Conservation (phyloP, 129 eudicot species). For the Silybum marianum region DNA sequence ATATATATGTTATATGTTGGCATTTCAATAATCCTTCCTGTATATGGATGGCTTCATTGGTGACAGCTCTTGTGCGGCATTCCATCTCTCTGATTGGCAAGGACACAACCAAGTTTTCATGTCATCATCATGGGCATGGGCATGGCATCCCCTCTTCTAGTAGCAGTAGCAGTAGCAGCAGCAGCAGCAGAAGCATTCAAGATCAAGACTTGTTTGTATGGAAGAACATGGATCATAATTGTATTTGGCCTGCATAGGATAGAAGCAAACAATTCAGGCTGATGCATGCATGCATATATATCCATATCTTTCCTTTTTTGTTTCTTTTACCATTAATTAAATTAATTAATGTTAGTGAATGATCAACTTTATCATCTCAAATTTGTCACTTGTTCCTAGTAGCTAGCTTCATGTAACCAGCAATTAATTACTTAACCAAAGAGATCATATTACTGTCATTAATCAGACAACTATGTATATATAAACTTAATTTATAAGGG, state of each 20-base stretch:
- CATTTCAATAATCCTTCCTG: background rate
- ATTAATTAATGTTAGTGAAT: too few relatives aligned
- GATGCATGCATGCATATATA: too few relatives aligned
- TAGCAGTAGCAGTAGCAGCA: too few relatives aligned
- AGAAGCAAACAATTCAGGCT: background rate
- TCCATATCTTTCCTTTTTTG: background rate
- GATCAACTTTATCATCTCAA: too few relatives aligned
- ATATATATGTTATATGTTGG: background rate
- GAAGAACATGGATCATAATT: slow-evolving; percentile 25
- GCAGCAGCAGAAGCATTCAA: background rate
- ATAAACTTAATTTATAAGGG: too few relatives aligned
- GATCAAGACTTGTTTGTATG: slow-evolving; percentile 2
- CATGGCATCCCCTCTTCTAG: background rate
- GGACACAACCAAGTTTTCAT: slow-evolving; percentile 7
- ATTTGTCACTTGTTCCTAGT: background rate
- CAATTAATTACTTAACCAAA: too few relatives aligned
- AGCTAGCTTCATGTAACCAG: background rate
- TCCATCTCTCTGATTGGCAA: background rate
- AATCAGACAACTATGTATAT: background rate
- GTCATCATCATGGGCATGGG: slow-evolving; percentile 1
- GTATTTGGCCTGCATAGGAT: slow-evolving; percentile 29
- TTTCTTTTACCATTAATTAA: background rate
- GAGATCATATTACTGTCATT: background rate
- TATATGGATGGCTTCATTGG: slow-evolving; percentile 34
- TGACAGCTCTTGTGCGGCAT: slow-evolving; percentile 25